phyloP scores from a whole-genome alignment of 2,329 filamentous ascomycete species.

The Exophiala xenobiotica region DNA sequence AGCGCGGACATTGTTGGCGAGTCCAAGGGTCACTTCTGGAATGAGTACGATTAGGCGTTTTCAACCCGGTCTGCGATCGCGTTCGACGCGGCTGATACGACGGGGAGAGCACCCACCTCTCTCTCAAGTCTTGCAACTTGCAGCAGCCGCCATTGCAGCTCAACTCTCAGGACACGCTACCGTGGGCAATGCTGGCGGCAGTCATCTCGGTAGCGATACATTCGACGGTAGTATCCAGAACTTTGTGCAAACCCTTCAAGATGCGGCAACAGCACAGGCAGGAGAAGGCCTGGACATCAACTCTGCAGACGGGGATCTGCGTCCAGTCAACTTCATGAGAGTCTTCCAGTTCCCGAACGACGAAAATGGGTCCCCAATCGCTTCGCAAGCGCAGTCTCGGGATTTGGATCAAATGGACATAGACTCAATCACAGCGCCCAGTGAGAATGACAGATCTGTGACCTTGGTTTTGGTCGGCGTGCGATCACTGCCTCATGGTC shows the following conservation, averaged over 20 bases:
- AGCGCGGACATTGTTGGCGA: constrained; percentile 34
- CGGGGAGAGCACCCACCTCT: constrained; percentile 63
- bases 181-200: constrained; percentile 55
- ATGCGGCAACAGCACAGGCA: constrained; percentile 58
- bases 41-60: constrained; percentile 40
- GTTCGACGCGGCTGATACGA: constrained; percentile 53
- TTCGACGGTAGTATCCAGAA: constrained; percentile 63
- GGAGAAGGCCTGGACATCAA: constrained; percentile 42
- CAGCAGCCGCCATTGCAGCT: constrained; percentile 63
- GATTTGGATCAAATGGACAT: constrained; percentile 40
- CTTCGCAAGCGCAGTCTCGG: constrained; percentile 31
- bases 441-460: constrained; percentile 58
- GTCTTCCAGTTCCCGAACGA: constrained; percentile 67
- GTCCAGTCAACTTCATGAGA: constrained; percentile 65
- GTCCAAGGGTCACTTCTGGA: constrained; percentile 34
- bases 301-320: constrained; percentile 44
- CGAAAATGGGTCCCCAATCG: constrained; percentile 34
- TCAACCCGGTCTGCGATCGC: constrained; percentile 48
- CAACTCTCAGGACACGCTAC: constrained; percentile 63
- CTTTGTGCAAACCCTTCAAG: constrained; percentile 62
- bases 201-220: constrained; percentile 54
- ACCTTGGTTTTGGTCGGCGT: constrained; percentile 70
- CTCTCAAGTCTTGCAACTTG: constrained; percentile 61
- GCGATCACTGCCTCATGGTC: constrained; percentile 59
- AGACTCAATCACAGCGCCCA: constrained; percentile 43